Evolutionary conservation across 441 rosid genomes (phyloP).

Genomic region (Pelargonium myrrhifolium): DNA sequence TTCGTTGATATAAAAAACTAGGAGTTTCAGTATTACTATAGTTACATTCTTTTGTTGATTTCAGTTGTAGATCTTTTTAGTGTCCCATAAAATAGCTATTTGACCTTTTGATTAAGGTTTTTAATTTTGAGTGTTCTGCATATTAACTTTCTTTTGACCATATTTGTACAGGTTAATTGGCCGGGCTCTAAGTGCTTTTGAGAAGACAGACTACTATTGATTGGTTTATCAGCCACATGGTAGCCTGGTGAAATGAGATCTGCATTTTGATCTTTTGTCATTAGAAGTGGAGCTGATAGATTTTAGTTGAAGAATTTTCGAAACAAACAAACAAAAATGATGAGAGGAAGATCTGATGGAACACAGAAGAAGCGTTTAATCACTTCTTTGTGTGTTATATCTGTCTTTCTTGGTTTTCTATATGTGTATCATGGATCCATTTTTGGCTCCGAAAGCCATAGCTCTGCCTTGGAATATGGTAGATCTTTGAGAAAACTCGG

Average conservation of each 20-base stretch:
- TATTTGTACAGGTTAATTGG: not conserved
- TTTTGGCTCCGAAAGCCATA: constrained; percentile 35
- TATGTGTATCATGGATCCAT: constrained; percentile 44
- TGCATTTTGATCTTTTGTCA: not conserved
- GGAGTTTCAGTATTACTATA: not conserved
- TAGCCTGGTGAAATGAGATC: not conserved
- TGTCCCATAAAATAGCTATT: not conserved
- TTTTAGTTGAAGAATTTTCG: not conserved
- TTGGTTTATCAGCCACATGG: not conserved
- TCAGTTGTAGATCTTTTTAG: not conserved
- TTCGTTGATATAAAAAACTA: not conserved
- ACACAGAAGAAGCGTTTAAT: constrained; percentile 57
- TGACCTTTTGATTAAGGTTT: not conserved
- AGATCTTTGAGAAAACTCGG: constrained; percentile 83
- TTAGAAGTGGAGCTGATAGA: not conserved
- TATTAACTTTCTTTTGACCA: not conserved
- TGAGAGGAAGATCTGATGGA: constrained; percentile 74
- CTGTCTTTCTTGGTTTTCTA: constrained; percentile 14
- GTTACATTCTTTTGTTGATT: not conserved
- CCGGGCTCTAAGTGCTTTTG: not conserved
- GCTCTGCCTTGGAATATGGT: constrained; percentile 79
- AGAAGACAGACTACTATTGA: not conserved
- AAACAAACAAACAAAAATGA: constrained; percentile 13
- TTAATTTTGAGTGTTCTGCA: not conserved
- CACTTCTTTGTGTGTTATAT: constrained; percentile 37